Evolutionary conservation across 352 stramenopile species (phyloP).

Genomic region (Blastocystis sp.): DNA sequence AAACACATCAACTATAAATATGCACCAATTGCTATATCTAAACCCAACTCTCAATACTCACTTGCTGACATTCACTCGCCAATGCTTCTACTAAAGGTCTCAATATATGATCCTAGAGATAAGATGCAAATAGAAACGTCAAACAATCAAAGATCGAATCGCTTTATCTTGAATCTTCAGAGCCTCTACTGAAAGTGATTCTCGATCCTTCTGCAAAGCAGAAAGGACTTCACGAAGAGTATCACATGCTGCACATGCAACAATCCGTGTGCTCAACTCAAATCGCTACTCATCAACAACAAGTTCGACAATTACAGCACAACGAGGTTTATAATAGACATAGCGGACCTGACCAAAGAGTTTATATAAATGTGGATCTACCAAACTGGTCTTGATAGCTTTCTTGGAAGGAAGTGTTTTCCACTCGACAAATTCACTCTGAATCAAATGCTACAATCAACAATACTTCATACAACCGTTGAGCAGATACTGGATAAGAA

Average conservation of each 20-base stretch:
- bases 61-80: not conserved
- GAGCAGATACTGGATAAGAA: not conserved
- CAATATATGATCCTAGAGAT: not conserved
- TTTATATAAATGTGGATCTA: not conserved
- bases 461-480: not conserved
- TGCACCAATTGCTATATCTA: no score
- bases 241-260: not conserved
- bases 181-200: not conserved
- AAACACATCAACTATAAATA: not conserved
- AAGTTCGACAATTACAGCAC: not conserved
- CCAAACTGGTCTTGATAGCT: not conserved
- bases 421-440: slow-evolving; percentile 1
- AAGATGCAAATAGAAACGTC: not conserved
- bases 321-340: not conserved
- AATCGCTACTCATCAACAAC: not conserved
- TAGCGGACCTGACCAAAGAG: not conserved
- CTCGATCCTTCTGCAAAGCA: not conserved
- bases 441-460: not conserved
- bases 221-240: not conserved
- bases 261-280: not conserved
- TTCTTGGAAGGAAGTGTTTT: not conserved
- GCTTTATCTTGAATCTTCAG: not conserved
- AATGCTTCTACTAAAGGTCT: not conserved
- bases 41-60: not conserved
- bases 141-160: not conserved